A percentile compares a stretch with the other conserved stretches of the same genome.
phyloP scores from a whole-genome alignment of 192 early-diverging fungal species.

The Backusella liffmaniae region DNA sequence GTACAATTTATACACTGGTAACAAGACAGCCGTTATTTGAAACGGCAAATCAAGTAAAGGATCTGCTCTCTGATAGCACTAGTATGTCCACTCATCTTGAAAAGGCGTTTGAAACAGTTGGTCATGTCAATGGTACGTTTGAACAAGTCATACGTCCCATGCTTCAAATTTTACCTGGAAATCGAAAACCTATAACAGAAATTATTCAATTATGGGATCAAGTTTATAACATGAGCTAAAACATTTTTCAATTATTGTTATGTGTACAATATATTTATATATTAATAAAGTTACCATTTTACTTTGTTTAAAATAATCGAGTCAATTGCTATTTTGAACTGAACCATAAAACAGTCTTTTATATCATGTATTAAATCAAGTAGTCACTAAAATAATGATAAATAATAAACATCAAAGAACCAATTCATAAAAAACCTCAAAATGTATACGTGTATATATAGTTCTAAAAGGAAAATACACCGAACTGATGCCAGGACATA shows the following conservation, averaged over 20 bases:
- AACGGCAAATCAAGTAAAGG: neutral
- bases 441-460: neutral
- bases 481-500: neutral
- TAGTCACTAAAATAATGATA: neutral
- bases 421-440: neutral
- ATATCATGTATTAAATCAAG: neutral
- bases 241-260: neutral
- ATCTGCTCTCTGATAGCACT: neutral
- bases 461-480: neutral
- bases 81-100: neutral
- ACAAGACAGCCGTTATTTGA: neutral
- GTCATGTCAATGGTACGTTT: neutral
- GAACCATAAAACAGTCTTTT: neutral
- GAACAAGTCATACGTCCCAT: neutral
- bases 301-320: neutral
- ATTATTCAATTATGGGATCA: neutral
- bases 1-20: neutral
- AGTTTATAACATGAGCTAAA: conserved; percentile 5
- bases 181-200: neutral
- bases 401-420: neutral
- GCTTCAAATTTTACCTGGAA: neutral
- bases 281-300: neutral
- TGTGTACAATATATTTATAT: neutral
- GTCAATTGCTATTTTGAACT: neutral
- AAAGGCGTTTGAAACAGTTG: neutral